Evolutionary conservation across 768 basidiomycete species (phyloP).

Genomic region (Candolleomyces aberdarensis): DNA sequence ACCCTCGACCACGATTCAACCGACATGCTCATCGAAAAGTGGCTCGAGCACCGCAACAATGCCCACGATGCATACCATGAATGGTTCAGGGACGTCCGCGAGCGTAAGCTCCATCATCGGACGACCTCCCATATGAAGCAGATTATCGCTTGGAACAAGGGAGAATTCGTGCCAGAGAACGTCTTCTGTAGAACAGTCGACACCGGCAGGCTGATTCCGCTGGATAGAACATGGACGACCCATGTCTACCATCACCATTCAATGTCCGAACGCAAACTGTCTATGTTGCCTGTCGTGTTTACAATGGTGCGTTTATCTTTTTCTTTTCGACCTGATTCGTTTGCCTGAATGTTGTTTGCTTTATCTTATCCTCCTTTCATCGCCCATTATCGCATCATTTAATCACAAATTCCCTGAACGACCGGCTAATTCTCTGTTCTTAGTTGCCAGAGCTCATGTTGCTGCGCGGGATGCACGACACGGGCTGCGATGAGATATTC

Average conservation of each 20-base stretch:
- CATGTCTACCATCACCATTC: conserved; percentile 78
- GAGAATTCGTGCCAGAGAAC: conserved; percentile 75
- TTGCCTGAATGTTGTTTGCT: no score
- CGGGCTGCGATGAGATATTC: conserved; percentile 74
- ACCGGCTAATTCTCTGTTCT: conserved; percentile 5
- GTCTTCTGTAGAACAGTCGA: conserved; percentile 78
- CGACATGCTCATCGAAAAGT: conserved; percentile 78
- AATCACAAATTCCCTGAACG: background rate
- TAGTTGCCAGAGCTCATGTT: conserved; percentile 80
- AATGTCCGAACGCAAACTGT: conserved; percentile 67
- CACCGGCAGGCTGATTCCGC: conserved; percentile 72
- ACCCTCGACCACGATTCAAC: conserved; percentile 75
- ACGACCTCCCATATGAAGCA: conserved; percentile 43
- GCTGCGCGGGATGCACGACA: conserved; percentile 76
- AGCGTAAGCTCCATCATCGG: conserved; percentile 53
- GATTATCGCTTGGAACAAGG: conserved; percentile 60
- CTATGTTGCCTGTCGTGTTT: conserved; percentile 79
- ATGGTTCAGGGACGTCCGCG: conserved; percentile 71
- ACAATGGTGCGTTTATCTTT: conserved; percentile 56
- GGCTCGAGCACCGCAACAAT: conserved; percentile 67
- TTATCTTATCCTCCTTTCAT: background rate
- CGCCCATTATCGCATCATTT: background rate
- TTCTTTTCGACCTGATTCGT: conserved; percentile 3
- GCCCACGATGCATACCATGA: conserved; percentile 70
- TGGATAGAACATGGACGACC: conserved; percentile 80